Evolutionary conservation across 139 green algal genomes (phyloP).

Genomic region (Chlorella sp.): DNA sequence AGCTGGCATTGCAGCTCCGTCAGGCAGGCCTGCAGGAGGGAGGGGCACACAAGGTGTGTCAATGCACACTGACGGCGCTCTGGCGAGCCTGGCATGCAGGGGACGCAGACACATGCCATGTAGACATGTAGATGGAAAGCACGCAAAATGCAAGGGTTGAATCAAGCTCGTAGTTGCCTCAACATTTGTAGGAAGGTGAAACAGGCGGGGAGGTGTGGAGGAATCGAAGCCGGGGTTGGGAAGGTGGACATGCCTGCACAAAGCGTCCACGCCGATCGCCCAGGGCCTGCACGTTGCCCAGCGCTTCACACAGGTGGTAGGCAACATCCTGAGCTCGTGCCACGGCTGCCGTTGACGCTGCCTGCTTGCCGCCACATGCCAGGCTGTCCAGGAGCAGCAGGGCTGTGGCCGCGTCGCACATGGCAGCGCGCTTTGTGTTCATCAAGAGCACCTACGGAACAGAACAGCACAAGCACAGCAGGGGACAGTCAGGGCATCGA

Average conservation of each 20-base stretch:
- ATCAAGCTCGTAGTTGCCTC: no score
- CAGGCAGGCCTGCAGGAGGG: slow-evolving; percentile 3
- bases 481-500: neutral
- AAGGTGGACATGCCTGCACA: slow-evolving; percentile 8
- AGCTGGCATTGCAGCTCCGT: neutral
- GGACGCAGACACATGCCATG: no score
- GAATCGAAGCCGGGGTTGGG: no score
- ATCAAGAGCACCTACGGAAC: neutral
- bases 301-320: slow-evolving; percentile 14
- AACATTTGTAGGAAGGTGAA: no score
- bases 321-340: neutral
- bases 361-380: neutral
- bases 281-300: slow-evolving; percentile 12
- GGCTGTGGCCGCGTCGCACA: slow-evolving; percentile 3
- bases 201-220: no score
- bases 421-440: neutral
- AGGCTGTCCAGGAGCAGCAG: slow-evolving; percentile 23
- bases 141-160: neutral
- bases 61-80: no score
- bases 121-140: neutral
- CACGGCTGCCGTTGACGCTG: neutral
- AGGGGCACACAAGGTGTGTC: neutral
- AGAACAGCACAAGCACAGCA: neutral
- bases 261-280: slow-evolving; percentile 18
- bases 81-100: no score